Percentiles rank a stretch among this genome's conserved stretches.
Evolutionary conservation across 371 early-diverging fungal genomes (phyloP).

Genomic region (Lichtheimia ornata): DNA sequence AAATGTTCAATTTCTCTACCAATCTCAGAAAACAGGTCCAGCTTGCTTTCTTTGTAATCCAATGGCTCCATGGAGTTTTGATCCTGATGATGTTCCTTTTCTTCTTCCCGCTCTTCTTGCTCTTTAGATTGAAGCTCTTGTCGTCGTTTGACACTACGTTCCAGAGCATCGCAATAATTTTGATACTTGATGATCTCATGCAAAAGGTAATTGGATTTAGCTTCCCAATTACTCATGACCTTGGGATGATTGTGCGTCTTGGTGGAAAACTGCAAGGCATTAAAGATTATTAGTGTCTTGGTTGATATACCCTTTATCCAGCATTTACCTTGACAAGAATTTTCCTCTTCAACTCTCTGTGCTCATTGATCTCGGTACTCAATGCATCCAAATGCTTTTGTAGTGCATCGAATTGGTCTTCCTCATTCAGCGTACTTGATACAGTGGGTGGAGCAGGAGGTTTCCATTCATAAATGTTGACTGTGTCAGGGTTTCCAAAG

Average conservation of each 20-base stretch:
- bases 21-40: constrained; percentile 40
- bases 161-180: constrained; percentile 77
- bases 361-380: constrained; percentile 42
- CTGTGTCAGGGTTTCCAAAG: constrained; percentile 27
- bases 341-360: constrained; percentile 43
- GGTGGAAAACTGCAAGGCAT: constrained; percentile 41
- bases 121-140: constrained; percentile 13
- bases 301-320: too few species aligned
- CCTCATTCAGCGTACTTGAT: constrained; percentile 36
- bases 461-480: constrained; percentile 42
- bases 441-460: constrained; percentile 44
- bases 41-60: constrained; percentile 17
- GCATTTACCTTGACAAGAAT: constrained; percentile 37
- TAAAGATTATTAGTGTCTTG: too few species aligned
- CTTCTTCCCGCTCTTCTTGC: constrained; percentile 8
- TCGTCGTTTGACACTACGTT: constrained; percentile 51
- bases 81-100: not conserved
- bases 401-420: constrained; percentile 31
- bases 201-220: constrained; percentile 80
- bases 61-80: constrained; percentile 7
- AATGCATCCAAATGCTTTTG: constrained; percentile 34
- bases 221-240: constrained; percentile 86
- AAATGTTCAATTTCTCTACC: constrained; percentile 30
- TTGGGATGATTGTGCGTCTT: constrained; percentile 62
- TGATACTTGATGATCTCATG: constrained; percentile 89